Evolutionary conservation across 768 basidiomycete species (phyloP), one percentile per base, ranked within the genome.

Genomic region (Arthromyces matolae): DNA sequence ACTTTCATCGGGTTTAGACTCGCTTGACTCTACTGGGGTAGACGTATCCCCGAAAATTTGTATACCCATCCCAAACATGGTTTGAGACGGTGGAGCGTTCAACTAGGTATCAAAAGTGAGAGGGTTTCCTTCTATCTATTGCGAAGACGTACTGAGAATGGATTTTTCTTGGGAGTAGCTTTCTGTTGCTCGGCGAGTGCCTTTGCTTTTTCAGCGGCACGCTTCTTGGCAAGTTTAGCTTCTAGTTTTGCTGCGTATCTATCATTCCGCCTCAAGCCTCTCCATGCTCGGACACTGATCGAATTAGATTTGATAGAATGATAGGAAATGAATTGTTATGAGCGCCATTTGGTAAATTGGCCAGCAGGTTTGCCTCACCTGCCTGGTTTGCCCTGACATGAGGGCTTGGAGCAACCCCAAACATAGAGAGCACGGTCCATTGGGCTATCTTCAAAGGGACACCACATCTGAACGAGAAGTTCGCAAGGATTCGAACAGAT

Each of bases 401-500:
- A 61, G 4, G 76, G 65, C 28, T 76, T 72, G 2, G 86, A 71
- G 58, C 92, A 95, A 9, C 82, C 90, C 85, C 89, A 94, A 18
- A 92, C 74, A 57, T 93, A 93, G 38, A 93, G 68, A 3, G 83
- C 86, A 43, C 93, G 78, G 60, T 95, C 92, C 77, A 85, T 83
- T 5, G 85, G 79, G 56, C 89, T 93, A 29, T 84, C 73, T 60
- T 93, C 86, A 56, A 93, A 81, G 0, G 93, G 93, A 64, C 89
- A 93, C 88, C 89, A 93, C 58, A 95, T 76, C 60, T 94, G 91
- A 9, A 89, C 75, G 29, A 93, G 76, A 18, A 95, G 76, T 54
- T 89, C 83, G 89, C 86, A 92, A 0, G 85, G 79, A 16, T 71
- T 65, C 8, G 74, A 71, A 68, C 92, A 95, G 42, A 75, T 67